Conservation (phyloP, 352 stramenopile species). For the Globisporangium spinosum region DNA sequence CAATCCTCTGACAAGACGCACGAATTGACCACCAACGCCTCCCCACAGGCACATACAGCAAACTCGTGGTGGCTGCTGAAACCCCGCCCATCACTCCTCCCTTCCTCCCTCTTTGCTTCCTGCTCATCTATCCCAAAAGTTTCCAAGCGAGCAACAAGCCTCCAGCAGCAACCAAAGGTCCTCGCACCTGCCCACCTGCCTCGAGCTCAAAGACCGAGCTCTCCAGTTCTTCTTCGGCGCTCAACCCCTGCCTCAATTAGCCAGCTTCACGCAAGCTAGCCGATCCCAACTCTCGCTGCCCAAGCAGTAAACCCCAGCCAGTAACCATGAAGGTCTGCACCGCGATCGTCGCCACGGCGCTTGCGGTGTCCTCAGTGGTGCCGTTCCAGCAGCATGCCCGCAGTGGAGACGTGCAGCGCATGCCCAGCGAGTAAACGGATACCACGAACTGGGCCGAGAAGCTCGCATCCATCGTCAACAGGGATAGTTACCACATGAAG, state of each 20-base stretch:
- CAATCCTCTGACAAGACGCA: not conserved
- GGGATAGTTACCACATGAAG: constrained; percentile 50
- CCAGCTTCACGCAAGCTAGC: not conserved
- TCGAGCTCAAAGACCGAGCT: not conserved
- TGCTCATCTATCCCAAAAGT: not conserved
- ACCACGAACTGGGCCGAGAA: constrained; percentile 13
- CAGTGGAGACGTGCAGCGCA: constrained; percentile 8
- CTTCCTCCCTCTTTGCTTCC: not conserved
- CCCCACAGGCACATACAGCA: not conserved
- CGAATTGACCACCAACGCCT: not conserved
- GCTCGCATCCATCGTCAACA: constrained; percentile 30
- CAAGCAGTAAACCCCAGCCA: not conserved
- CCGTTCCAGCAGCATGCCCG: constrained; percentile 1
- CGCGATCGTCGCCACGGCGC: not conserved
- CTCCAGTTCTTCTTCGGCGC: not conserved
- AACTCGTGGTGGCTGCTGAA: not conserved
- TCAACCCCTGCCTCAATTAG: not conserved
- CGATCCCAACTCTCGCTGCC: not conserved
- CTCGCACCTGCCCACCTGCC: constrained; percentile 1
- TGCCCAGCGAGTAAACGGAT: constrained; percentile 8
- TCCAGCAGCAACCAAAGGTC: not conserved
- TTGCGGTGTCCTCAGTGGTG: constrained; percentile 1
- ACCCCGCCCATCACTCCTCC: not conserved
- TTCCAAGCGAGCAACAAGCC: constrained; percentile 11
- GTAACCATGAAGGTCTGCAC: constrained; percentile 19